These are phyloP conservation scores for Candida xiaguanensis DNA, from an alignment of 805 yeast species.

Conservation along the genomic window DNA sequence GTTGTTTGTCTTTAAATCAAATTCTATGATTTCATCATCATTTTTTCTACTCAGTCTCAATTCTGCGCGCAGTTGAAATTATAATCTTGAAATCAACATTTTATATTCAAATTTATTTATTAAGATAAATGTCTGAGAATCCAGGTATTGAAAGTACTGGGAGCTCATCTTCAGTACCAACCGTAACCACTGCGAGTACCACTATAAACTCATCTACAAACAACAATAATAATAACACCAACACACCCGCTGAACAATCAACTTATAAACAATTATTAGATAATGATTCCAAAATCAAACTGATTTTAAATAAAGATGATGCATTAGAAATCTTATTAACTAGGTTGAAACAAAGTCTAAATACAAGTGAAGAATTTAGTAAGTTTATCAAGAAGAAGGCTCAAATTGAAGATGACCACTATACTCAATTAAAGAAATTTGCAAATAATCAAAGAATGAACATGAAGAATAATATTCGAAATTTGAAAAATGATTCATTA, in stretches of 20 bases:
- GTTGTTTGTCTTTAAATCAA: too few relatives aligned
- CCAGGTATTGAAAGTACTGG: not conserved
- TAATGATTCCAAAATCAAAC: conserved; percentile 44
- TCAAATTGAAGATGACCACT: conserved; percentile 72
- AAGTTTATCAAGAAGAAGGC: conserved; percentile 77
- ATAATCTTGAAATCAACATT: not conserved
- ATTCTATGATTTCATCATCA: too few relatives aligned
- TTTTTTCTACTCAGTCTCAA: too few relatives aligned
- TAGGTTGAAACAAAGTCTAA: conserved; percentile 74
- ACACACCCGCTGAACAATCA: not conserved
- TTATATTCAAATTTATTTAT: not conserved
- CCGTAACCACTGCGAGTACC: conserved; percentile 2
- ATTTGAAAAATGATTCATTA: conserved; percentile 62
- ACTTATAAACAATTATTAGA: conserved; percentile 20
- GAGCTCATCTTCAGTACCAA: not conserved
- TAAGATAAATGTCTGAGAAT: not conserved
- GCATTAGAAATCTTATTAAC: conserved; percentile 70
- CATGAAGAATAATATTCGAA: conserved; percentile 37
- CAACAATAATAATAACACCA: not conserved
- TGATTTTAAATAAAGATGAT: conserved; percentile 62
- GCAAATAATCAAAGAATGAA: conserved; percentile 51
- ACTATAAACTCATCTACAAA: not conserved
- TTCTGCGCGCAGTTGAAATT: not conserved
- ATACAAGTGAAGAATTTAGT: conserved; percentile 81
- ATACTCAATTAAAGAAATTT: conserved; percentile 68